These are phyloP conservation scores for Gamarada debralockiae DNA, from an alignment of 495 filamentous ascomycete species.

Conservation along the genomic window DNA sequence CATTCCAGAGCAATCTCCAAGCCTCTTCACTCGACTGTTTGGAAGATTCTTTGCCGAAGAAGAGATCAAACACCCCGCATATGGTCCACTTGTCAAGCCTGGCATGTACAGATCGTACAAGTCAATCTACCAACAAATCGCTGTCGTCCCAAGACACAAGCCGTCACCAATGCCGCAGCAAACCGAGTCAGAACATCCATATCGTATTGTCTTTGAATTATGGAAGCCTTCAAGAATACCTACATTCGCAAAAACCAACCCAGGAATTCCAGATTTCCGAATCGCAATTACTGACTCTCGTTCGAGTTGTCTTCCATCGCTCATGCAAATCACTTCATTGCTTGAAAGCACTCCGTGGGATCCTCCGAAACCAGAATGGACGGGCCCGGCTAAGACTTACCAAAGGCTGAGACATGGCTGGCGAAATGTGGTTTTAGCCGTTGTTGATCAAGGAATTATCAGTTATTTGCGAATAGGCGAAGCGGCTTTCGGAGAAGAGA, in stretches of 20 bases:
- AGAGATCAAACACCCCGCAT: constrained; percentile 15
- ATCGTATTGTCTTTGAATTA: constrained; percentile 68
- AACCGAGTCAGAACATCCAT: constrained; percentile 44
- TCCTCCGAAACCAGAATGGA: constrained; percentile 48
- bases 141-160: constrained; percentile 71
- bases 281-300: constrained; percentile 77
- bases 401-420: constrained; percentile 78
- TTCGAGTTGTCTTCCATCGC: constrained; percentile 62
- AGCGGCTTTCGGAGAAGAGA: constrained; percentile 73
- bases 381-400: constrained; percentile 45
- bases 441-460: constrained; percentile 85
- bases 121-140: constrained; percentile 71
- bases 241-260: constrained; percentile 69
- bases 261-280: constrained; percentile 73
- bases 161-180: constrained; percentile 37
- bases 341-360: constrained; percentile 64
- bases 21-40: constrained; percentile 24
- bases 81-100: constrained; percentile 68
- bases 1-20: not conserved
- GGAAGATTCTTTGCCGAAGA: constrained; percentile 18
- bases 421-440: constrained; percentile 77
- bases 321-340: constrained; percentile 64
- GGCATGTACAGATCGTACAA: constrained; percentile 78
- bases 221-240: constrained; percentile 67
- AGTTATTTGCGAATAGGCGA: constrained; percentile 82